Base-by-base conservation (phyloP, 306 rosid genomes). In the Prunus mongolica region DNA sequence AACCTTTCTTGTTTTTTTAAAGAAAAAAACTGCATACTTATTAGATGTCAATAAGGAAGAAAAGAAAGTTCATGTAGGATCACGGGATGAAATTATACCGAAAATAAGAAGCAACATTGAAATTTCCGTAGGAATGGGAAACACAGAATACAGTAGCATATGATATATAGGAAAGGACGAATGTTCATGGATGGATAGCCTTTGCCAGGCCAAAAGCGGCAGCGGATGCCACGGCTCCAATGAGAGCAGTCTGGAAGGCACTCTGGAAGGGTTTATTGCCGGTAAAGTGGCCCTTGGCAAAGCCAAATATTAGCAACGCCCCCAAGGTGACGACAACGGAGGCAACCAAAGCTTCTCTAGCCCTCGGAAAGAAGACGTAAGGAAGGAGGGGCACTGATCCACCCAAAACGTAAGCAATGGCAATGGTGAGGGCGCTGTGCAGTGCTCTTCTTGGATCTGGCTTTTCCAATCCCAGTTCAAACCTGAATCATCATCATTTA, bases 391-490 rank as follows among this genome's bases (percentile, higher is more conserved):
- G 98, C 28, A 94, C 93, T 41, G 82, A 0, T 22, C 98, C 97
- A 1, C 98, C 97, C 82, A 89, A 73, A 64, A 94, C 54, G 86
- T 94, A 94, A 65, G 98, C 89, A 57, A 88, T 3, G 1, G 97
- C 97, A 65, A 94, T 94, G 22, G 98, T 94, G 69, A 88, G 16
- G 24, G 97, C 97, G 78, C 98, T 94, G 14, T 90, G 87, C 12
- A 90, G 38, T 70, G 98, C 98, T 85, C 98, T 94, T 78, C 85
- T 90, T 62, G 98, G 98, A 77, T 94, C 95, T 61, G 98, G 98
- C 84, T 90, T 89, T 78, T 91, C 98, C 70, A 94, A 76, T 74
- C 98, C 97, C 63, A 94, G 86, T 75, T 94, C 97, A 86, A 94
- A 94, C 77, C 98, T 94, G 90, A 76, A 18, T 65, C 65, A 41